phyloP scores from a whole-genome alignment of 176 grass and related monocot species.

The Oryza brachyantha region DNA sequence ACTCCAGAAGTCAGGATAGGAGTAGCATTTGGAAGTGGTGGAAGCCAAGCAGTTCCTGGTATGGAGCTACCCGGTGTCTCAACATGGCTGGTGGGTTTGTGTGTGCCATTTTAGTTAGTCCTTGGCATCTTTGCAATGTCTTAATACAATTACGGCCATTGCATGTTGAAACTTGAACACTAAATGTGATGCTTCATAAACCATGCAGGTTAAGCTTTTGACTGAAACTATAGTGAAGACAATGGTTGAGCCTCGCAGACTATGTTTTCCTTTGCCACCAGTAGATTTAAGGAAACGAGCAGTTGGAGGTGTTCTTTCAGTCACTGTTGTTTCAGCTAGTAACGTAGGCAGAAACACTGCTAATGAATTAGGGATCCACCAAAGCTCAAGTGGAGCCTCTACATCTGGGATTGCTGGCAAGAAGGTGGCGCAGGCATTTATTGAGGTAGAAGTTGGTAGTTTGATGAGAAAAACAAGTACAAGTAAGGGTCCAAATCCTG shows the following conservation, averaged over 20 bases:
- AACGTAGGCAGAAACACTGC: constrained; percentile 42
- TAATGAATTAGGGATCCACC: constrained; percentile 38
- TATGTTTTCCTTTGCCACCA: constrained; percentile 80
- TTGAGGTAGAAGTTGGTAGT: constrained; percentile 90
- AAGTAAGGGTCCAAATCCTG: constrained; percentile 57
- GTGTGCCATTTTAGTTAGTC: constrained; percentile 13
- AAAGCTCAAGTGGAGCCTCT: constrained; percentile 30
- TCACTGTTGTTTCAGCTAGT: constrained; percentile 86
- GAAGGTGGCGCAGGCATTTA: constrained; percentile 43
- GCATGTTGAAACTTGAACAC: background rate
- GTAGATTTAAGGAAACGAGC: constrained; percentile 79
- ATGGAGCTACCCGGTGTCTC: constrained; percentile 93
- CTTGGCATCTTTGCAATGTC: constrained; percentile 4
- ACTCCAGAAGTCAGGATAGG: constrained; percentile 84
- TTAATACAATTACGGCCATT: background rate
- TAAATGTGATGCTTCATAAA: constrained; percentile 26
- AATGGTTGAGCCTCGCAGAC: constrained; percentile 89
- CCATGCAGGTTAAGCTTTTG: constrained; percentile 75
- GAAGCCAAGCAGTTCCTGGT: constrained; percentile 71
- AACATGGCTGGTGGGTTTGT: constrained; percentile 83
- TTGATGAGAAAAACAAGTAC: constrained; percentile 81
- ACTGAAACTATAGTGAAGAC: constrained; percentile 79
- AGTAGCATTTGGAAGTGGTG: constrained; percentile 94
- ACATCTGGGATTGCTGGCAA: constrained; percentile 34
- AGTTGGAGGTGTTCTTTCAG: constrained; percentile 71